Evolutionary conservation across 164 flowering plant species (phyloP), one percentile per base, ranked within the genome.

Genomic region (Akebia trifoliata): DNA sequence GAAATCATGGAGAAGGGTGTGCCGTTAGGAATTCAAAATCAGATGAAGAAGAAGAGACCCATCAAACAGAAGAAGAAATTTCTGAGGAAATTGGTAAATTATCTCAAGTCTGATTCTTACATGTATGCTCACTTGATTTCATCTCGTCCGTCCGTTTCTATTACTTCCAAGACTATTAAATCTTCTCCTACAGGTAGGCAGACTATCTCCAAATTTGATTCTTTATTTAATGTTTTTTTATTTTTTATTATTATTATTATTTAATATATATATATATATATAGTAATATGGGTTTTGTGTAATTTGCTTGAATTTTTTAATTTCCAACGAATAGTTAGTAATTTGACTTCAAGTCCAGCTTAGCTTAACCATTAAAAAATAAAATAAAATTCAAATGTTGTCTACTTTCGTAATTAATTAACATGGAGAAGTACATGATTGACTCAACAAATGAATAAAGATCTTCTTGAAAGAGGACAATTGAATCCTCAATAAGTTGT

Each of bases 81-180:
- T n/a, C n/a, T 74, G 15, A 58, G 57, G 55, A 76, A 61, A 38
- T 52, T 81, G 4, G 38, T 65, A 1, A 72, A 68, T 7, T 83
- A 79, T 61, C 74, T 83, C 6, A 59, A 53, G 46, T 72, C 79
- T 15, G 82, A 81, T 68, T 52, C 69, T 12, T 79, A 81, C 72
- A 61, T 83, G 82, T 83, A 70, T 54, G 80, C 81, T 58, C 89
- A 81, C 9, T 45, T 78, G 21, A 36, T 71, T 47, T 54, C 40
- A 42, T 22, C 40, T 57, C 31, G 46, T 6, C 34, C 26, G 0
- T 30, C 40, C 5, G 32, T 20, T 32, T 44, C 51, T n/a, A 14
- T 26, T 0, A 20, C 54, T 43, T 4, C 52, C 10, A 26, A 46
- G 8, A 3, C 11, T 4, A 32, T 20, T 34, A 15, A 14, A 22